Base-by-base conservation (phyloP, 2,329 filamentous ascomycete genomes). In the Diplocarpon mali region DNA sequence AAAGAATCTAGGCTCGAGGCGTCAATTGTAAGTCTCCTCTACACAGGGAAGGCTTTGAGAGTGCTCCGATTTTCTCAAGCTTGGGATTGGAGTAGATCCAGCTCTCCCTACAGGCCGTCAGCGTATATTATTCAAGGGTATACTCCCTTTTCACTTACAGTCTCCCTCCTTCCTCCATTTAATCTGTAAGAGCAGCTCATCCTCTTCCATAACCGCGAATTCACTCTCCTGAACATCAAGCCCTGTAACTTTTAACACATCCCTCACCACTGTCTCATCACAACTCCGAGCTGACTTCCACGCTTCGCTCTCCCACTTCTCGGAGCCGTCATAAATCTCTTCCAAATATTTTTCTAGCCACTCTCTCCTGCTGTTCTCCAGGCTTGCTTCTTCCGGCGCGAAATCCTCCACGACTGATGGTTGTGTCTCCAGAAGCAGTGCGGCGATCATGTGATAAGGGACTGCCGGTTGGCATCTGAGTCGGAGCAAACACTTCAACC, bases 141-240 rank as follows among this genome's bases (percentile, higher is more conserved):
- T n/a, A 31, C 20, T 24, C 28, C 30, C n/a, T 44, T 47, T 29
- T 5, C 27, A 50, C 32, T 46, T 50, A 48, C 51, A 53, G 30
- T 56, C 38, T 4, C 44, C 40, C 11, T 46, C 42, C 0, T 70
- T 69, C 58, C 76, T 77, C 44, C 69, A 68, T 39, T 80, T 75
- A 35, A 75, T 73, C 45, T 68, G 66, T 13, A 76, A 73, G 64
- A 76, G 72, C 34, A 71, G 65, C 1, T 70, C 69, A 47, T 77
- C 74, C 47, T 80, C 64, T 17, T 76, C 65, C 2, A 59, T 58
- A 0, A 60, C 57, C 2, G 67, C 44, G 53, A 81, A 82, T 45
- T 75, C 72, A 5, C 7, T 14, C 12, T 29, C 32, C 13, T 69
- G 65, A 5, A 66, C 64, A 3, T 69, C 70, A 40, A 82, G 63